Base-by-base conservation (phyloP, 495 filamentous ascomycete genomes). In the Articulospora tetracladia region DNA sequence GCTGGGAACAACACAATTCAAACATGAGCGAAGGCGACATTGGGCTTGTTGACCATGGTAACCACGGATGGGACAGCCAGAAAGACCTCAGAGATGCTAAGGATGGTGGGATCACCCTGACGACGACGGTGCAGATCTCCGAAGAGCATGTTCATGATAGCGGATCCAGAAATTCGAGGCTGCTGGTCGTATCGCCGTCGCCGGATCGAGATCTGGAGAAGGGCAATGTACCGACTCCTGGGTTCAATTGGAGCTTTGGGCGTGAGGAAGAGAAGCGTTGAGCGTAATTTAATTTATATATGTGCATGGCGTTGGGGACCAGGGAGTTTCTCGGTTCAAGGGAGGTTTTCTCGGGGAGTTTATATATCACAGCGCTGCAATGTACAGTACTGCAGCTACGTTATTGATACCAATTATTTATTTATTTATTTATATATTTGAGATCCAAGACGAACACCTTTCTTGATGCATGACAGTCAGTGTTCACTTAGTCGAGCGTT, bases 101-200 rank as follows among this genome's bases (percentile, higher is more conserved):
- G 22, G 51, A 28, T 15, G 46, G 53, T 10, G 47, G 26, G 6
- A 64, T 64, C 39, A 46, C 56, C 22, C 46, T 60, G 57, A 58
- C 44, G 19, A 64, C 58, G 20, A 60, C 52, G 1, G 62, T 64
- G 11, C 28, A 57, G 13, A 36, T 64, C 20, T 57, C 41, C 2
- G 62, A 64, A 34, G 61, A 59, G 28, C 55, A 63, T 44, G 46
- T 59, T 27, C 22, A 17, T 11, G 52, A 60, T 23, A 2, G 17
- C 3, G 47, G 25, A 12, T 3, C 15, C 3, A 12, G 11, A 24
- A 24, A 11, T 22, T 13, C 11, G 56, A 2, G 25, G 2, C 20
- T 44, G 27, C 17, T 26, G 19, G 25, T 19, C 15, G 36, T 48
- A 28, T n/a, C 22, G 3, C 25, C 22, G 25, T 48, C 17, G 12